These are phyloP conservation scores for Termitomyces sp. DNA, from an alignment of 768 basidiomycete species.

Conservation along the genomic window DNA sequence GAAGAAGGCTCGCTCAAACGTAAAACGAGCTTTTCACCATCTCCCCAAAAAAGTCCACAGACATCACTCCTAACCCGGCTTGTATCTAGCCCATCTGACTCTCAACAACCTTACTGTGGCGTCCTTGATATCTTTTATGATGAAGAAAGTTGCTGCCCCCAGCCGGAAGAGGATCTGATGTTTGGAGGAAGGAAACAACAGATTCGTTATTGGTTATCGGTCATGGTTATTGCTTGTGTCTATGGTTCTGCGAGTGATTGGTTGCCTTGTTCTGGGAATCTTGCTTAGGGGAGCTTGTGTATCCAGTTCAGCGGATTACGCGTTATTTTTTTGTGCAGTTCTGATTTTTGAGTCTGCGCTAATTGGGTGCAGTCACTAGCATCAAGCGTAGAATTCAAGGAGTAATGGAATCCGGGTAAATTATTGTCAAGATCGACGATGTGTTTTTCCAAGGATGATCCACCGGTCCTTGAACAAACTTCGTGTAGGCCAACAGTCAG, in stretches of 20 bases:
- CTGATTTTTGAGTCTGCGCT: too few relatives aligned
- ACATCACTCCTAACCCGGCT: background rate
- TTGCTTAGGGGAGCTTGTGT: background rate
- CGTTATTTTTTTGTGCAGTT: background rate
- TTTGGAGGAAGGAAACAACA: background rate
- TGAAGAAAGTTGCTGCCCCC: background rate
- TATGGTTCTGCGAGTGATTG: background rate
- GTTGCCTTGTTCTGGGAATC: background rate
- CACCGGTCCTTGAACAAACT: background rate
- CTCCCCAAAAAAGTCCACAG: background rate
- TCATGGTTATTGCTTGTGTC: background rate
- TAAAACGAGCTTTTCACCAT: background rate
- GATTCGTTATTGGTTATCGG: background rate
- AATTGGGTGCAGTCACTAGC: too few relatives aligned
- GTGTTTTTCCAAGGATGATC: background rate
- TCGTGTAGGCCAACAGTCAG: background rate
- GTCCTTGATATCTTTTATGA: background rate
- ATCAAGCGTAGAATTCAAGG: background rate
- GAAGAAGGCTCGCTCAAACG: background rate
- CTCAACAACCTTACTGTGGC: background rate
- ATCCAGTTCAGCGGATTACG: background rate
- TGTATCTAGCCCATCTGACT: background rate
- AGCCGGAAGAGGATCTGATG: background rate
- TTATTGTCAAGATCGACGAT: background rate
- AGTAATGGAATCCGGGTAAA: background rate